Evolutionary conservation across 768 basidiomycete species (phyloP).

Genomic region (Boletus vermiculosoides): DNA sequence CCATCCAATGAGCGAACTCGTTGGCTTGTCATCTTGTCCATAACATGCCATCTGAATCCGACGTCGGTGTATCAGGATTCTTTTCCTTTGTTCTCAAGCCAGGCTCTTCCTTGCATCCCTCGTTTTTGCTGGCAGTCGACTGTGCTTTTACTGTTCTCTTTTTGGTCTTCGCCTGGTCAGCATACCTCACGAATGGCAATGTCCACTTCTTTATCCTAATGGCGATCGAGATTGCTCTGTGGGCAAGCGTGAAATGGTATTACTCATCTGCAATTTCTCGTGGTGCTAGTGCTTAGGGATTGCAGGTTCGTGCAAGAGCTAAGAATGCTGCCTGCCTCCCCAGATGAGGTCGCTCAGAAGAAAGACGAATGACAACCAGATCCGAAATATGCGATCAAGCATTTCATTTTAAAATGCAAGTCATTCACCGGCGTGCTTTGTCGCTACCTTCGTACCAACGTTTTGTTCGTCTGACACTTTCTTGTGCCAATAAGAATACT

Average conservation of each 20-base stretch:
- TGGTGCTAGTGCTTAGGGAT: constrained; percentile 8
- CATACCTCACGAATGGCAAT: constrained; percentile 61
- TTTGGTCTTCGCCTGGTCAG: constrained; percentile 55
- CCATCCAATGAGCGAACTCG: not conserved
- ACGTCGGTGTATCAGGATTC: constrained; percentile 32
- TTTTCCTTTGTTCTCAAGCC: constrained; percentile 63
- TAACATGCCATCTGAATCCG: constrained; percentile 24
- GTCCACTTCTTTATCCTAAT: constrained; percentile 67
- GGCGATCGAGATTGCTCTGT: constrained; percentile 62
- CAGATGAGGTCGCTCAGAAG: constrained; percentile 18
- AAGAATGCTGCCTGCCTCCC: constrained; percentile 34
- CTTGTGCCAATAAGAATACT: constrained; percentile 89
- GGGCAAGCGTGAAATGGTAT: constrained; percentile 85
- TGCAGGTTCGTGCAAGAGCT: constrained; percentile 69
- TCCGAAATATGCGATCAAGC: not conserved
- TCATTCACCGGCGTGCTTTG: constrained; percentile 45
- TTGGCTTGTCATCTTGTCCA: not conserved
- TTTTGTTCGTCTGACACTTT: constrained; percentile 74
- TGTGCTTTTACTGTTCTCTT: constrained; percentile 57
- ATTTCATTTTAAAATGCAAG: not conserved
- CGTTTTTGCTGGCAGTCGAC: constrained; percentile 64
- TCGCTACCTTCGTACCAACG: constrained; percentile 81
- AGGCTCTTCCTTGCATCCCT: constrained; percentile 73
- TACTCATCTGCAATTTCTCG: constrained; percentile 21
- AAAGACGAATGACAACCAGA: constrained; percentile 24